Conservation (phyloP, 805 yeast species). For the Monosporozyma servazzii region DNA sequence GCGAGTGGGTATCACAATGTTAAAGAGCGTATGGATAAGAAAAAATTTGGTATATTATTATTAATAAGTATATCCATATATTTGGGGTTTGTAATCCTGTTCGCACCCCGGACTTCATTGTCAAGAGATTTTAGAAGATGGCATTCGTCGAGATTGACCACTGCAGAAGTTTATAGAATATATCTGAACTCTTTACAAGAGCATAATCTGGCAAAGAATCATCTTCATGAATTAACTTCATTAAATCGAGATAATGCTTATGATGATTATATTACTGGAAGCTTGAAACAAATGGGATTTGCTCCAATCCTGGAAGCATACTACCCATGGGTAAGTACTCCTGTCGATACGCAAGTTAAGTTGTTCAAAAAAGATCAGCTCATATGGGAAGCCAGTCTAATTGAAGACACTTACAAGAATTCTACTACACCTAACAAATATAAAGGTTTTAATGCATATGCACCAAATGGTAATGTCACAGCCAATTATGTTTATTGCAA, state of each 20-base stretch:
- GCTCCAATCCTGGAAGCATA: constrained; percentile 43
- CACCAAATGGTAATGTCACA: constrained; percentile 53
- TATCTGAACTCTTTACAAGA: constrained; percentile 37
- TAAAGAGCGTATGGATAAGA: constrained; percentile 25
- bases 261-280: constrained; percentile 35
- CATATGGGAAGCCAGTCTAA: constrained; percentile 40
- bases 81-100: constrained; percentile 52
- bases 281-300: constrained; percentile 45
- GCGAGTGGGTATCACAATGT: constrained; percentile 23
- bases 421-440: constrained; percentile 28
- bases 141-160: constrained; percentile 57
- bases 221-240: constrained; percentile 17
- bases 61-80: constrained; percentile 21
- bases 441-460: constrained; percentile 54
- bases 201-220: constrained; percentile 28
- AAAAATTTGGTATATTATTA: constrained; percentile 19
- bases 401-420: constrained; percentile 34
- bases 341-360: constrained; percentile 37
- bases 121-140: constrained; percentile 71
- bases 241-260: constrained; percentile 33
- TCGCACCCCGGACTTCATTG: constrained; percentile 76
- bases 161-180: constrained; percentile 58
- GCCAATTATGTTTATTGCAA: constrained; percentile 50
- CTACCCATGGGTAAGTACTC: constrained; percentile 47
- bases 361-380: constrained; percentile 28